Base-by-base conservation (phyloP, 2,329 filamentous ascomycete species). In the Coniochaeta prunicola region DNA sequence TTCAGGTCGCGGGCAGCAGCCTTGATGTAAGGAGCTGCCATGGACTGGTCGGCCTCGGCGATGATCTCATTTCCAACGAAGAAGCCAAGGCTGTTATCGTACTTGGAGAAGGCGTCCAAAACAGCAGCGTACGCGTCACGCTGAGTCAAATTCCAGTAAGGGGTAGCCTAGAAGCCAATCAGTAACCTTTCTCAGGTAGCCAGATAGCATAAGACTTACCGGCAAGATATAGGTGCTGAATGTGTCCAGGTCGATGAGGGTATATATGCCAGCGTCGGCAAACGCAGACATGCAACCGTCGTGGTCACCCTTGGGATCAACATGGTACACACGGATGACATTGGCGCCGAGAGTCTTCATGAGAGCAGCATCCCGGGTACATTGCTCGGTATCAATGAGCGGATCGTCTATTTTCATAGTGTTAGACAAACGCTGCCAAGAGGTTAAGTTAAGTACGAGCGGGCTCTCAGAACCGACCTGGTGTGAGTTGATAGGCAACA, bases 21-120 rank as follows among this genome's bases (percentile, higher is more conserved):
- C 73, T 96, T 92, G 75, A 96, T 85, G 70, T 87, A 96, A 2
- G 91, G 90, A 9, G 91, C 91, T 33, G 88, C 88, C 28, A 74
- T 68, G 40, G 82, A 85, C 67, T 84, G 79, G 63, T 79, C 78
- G 60, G 76, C 74, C 53, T 76, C 77, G 42, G 87, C 88, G 66
- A 96, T 85, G 60, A 94, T 88, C 72, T 96, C 92, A 69, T 96
- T 96, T 63, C 91, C 92, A 60, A 96, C 82, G 67, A 96, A 93
- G 71, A 94, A 89, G 53, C 90, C 91, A 12, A 91, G 84, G 1
- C 89, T 81, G 71, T 96, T 96, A 73, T 92, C 83, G 70, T 88
- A 96, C 55, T 80, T 73, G 50, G 88, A 82, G 73, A 94, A 93
- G 34, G 84, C 80, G 69, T 96, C 91, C 77, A 94, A 84, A 64